These are phyloP conservation scores for Grammothele lineata DNA, from an alignment of 768 basidiomycete species.

Conservation along the genomic window DNA sequence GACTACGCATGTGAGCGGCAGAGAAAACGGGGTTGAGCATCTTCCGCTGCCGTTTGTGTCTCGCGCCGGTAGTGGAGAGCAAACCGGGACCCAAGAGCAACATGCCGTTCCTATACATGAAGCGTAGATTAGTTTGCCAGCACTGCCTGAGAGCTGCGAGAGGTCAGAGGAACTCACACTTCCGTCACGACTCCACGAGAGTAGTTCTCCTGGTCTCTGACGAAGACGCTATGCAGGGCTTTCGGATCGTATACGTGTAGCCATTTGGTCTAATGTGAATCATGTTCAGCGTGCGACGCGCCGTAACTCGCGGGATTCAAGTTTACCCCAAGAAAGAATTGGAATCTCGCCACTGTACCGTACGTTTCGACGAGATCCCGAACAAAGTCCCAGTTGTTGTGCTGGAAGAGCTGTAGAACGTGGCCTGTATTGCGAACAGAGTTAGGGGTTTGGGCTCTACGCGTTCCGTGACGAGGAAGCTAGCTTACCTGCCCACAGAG, in stretches of 20 bases:
- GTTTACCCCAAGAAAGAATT: slow-evolving; percentile 9
- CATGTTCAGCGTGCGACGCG: not conserved
- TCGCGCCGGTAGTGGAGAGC: slow-evolving; percentile 12
- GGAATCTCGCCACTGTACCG: slow-evolving; percentile 8
- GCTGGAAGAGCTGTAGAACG: slow-evolving; percentile 1
- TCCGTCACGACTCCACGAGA: slow-evolving; percentile 3
- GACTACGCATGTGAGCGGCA: slow-evolving; percentile 17
- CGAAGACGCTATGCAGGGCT: slow-evolving; percentile 15
- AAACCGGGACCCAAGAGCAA: slow-evolving; percentile 14
- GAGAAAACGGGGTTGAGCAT: slow-evolving; percentile 22
- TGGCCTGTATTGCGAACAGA: slow-evolving; percentile 5
- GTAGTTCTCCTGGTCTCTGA: slow-evolving; percentile 19
- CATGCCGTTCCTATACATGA: not conserved
- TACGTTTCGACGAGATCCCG: slow-evolving; percentile 1
- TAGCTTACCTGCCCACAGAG: slow-evolving; percentile 2
- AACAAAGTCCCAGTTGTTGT: slow-evolving; percentile 7
- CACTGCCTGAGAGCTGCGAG: not conserved
- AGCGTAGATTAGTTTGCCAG: not conserved
- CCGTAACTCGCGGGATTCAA: no score
- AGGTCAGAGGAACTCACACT: not conserved
- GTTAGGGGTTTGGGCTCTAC: not conserved
- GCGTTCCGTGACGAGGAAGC: not conserved
- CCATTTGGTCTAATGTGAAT: slow-evolving; percentile 8
- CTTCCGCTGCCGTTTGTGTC: slow-evolving; percentile 19
- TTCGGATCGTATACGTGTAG: slow-evolving; percentile 13